A percentile compares a stretch with the other conserved stretches of the same genome.
Conservation (phyloP, 306 rosid genomes). For the Sicyos edulis region DNA sequence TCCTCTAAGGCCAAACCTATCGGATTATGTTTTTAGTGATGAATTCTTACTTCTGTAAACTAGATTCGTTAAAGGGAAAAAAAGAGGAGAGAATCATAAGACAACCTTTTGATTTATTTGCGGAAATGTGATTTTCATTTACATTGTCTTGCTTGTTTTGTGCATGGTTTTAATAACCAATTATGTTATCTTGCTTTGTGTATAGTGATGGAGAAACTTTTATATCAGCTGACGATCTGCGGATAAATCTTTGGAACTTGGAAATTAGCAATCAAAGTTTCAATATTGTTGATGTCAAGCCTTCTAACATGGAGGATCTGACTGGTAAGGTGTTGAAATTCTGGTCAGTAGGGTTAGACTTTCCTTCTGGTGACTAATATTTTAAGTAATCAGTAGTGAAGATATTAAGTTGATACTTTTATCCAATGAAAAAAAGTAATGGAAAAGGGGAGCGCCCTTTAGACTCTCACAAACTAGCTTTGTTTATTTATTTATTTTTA, state of each 20-base stretch:
- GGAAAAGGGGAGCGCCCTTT: background rate
- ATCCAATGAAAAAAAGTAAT: background rate
- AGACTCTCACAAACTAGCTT: background rate
- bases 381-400: background rate
- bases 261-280: slow-evolving; percentile 99
- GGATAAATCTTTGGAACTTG: slow-evolving; percentile 97
- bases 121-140: background rate
- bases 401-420: background rate
- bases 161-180: slow-evolving; percentile 19
- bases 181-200: slow-evolving; percentile 19
- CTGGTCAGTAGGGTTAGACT: slow-evolving; percentile 10
- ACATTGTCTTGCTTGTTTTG: slow-evolving; percentile 2
- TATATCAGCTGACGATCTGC: slow-evolving; percentile 96
- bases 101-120: background rate
- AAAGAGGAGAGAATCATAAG: background rate
- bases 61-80: background rate
- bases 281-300: slow-evolving; percentile 95
- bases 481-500: background rate
- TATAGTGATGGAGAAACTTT: slow-evolving; percentile 98
- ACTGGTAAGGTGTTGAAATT: slow-evolving; percentile 52
- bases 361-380: slow-evolving; percentile 13
- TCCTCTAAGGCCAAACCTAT: too few relatives aligned
- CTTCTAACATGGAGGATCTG: slow-evolving; percentile 98
- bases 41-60: background rate
- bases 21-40: background rate